Evolutionary conservation across 2,329 filamentous ascomycete species (phyloP).

Genomic region (Niveomyces coronatus): DNA sequence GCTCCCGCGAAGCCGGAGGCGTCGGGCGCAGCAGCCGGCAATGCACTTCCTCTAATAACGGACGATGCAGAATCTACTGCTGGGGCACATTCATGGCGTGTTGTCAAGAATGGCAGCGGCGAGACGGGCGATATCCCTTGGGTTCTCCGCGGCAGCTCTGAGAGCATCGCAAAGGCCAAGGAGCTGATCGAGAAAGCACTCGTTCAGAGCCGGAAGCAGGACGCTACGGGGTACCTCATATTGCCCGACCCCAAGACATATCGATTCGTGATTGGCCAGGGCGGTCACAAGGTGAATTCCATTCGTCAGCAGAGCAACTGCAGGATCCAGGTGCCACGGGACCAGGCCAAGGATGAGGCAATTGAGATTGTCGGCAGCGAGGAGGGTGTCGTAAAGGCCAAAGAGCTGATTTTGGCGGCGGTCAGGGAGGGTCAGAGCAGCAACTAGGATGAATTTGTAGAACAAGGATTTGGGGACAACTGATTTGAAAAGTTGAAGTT

Average conservation of each 20-base stretch:
- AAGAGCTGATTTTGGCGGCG: constrained; percentile 77
- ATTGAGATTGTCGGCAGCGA: constrained; percentile 79
- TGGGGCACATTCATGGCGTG: constrained; percentile 72
- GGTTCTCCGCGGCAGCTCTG: constrained; percentile 70
- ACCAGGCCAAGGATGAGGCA: constrained; percentile 64
- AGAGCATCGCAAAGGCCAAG: constrained; percentile 75
- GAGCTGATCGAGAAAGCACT: constrained; percentile 63
- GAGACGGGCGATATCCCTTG: constrained; percentile 73
- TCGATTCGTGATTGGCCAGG: constrained; percentile 79
- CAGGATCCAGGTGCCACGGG: constrained; percentile 84
- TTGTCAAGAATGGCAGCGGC: constrained; percentile 53
- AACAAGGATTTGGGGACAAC: too few species aligned
- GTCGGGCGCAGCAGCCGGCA: constrained; percentile 45
- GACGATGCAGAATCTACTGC: constrained; percentile 60
- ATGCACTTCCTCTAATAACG: constrained; percentile 78
- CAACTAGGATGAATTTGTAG: not conserved
- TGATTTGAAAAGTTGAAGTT: too few species aligned
- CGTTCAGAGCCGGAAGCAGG: constrained; percentile 57
- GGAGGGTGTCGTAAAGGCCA: constrained; percentile 77
- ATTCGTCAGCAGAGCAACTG: constrained; percentile 90
- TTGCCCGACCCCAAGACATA: constrained; percentile 85
- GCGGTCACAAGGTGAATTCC: constrained; percentile 81
- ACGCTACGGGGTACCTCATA: constrained; percentile 74
- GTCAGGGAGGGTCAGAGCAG: constrained; percentile 49
- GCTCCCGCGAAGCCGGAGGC: constrained; percentile 59